A percentile compares a stretch with the other conserved stretches of the same genome.
Evolutionary conservation across 2,329 filamentous ascomycete species (phyloP).

Genomic region (Helicocarpus griseus): DNA sequence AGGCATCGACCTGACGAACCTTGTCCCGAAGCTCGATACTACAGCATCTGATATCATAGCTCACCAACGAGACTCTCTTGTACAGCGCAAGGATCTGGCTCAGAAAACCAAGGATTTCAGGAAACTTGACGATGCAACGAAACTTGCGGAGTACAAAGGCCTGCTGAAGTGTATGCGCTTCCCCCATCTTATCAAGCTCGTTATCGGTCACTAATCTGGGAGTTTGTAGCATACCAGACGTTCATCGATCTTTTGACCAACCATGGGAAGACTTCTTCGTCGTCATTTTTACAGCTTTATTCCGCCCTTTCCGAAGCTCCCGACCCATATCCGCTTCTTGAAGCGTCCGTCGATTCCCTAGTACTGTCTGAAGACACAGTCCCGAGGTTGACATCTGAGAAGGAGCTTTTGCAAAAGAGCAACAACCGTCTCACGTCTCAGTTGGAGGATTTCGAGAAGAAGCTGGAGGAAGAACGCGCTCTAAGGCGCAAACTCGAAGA

Average conservation of each 20-base stretch:
- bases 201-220: neutral
- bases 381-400: constrained; percentile 81
- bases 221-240: constrained; percentile 69
- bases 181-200: neutral
- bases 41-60: constrained; percentile 91
- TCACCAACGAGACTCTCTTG: constrained; percentile 88
- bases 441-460: constrained; percentile 71
- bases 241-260: constrained; percentile 96
- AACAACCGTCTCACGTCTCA: constrained; percentile 67
- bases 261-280: constrained; percentile 89
- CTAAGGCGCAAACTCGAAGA: constrained; percentile 67
- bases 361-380: constrained; percentile 86
- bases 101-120: constrained; percentile 98
- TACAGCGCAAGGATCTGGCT: constrained; percentile 93
- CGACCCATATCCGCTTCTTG: constrained; percentile 90
- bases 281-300: constrained; percentile 86
- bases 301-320: constrained; percentile 89
- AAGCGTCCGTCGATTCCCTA: constrained; percentile 91
- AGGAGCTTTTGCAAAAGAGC: constrained; percentile 71
- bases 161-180: constrained; percentile 64
- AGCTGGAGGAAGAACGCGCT: constrained; percentile 66
- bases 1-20: constrained; percentile 79
- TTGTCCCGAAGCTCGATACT: constrained; percentile 78
- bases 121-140: constrained; percentile 81
- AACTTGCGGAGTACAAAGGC: constrained; percentile 79